phyloP scores from a whole-genome alignment of 345 rosid species.

The Firmiana major region DNA sequence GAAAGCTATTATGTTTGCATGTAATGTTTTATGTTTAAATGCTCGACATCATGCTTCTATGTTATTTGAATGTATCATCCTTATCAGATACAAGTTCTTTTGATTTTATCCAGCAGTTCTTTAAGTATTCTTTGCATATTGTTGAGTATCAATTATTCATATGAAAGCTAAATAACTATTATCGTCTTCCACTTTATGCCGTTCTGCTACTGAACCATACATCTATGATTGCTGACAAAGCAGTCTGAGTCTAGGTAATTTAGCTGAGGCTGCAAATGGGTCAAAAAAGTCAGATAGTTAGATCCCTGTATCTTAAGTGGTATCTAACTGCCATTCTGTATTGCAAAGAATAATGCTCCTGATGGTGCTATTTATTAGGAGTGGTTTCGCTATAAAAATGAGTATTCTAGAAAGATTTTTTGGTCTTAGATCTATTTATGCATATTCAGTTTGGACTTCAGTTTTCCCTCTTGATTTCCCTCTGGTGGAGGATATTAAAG shows the following conservation, averaged over 20 bases:
- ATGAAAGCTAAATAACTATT: background rate
- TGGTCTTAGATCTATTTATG: background rate
- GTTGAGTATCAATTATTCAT: background rate
- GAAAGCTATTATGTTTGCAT: background rate
- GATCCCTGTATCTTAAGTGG: background rate
- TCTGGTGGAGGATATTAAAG: background rate
- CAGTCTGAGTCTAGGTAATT: background rate
- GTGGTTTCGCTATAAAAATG: background rate
- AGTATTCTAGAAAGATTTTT: background rate
- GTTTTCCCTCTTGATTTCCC: background rate
- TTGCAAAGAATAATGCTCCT: constrained; percentile 1
- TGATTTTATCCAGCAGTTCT: background rate
- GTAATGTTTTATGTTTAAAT: background rate
- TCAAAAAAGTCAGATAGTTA: background rate
- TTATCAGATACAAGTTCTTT: background rate
- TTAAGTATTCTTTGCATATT: background rate
- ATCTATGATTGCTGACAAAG: background rate
- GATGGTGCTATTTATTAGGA: background rate
- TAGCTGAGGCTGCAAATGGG: background rate
- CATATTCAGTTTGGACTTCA: background rate
- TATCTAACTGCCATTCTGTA: background rate
- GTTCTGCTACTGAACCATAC: background rate
- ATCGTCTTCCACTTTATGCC: too few species aligned
- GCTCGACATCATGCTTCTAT: background rate
- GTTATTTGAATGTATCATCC: background rate